Percentiles rank a stretch among this genome's conserved stretches.
Conservation (phyloP, 177 flowering plant species). For the Telopea speciosissima region DNA sequence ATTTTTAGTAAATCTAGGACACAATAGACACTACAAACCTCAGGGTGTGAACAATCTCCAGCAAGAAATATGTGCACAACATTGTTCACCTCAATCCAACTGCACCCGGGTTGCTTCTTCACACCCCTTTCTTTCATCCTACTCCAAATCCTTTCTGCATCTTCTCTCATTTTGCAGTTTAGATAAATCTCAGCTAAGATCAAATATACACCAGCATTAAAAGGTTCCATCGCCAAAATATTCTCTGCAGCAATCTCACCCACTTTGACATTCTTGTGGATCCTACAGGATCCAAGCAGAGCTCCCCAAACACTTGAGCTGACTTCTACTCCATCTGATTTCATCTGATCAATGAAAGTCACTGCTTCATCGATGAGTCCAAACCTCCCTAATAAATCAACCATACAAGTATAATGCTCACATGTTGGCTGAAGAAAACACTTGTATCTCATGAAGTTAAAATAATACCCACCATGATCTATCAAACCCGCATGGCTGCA, state of each 20-base stretch:
- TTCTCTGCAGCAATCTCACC: constrained; percentile 48
- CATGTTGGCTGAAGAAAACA: constrained; percentile 37
- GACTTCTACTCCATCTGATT: constrained; percentile 31
- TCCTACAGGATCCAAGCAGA: constrained; percentile 59
- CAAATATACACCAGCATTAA: constrained; percentile 49
- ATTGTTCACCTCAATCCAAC: constrained; percentile 55
- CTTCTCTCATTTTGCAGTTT: constrained; percentile 32
- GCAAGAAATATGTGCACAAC: constrained; percentile 51
- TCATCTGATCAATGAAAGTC: constrained; percentile 37
- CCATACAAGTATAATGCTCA: constrained; percentile 63
- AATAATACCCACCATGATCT: constrained; percentile 40
- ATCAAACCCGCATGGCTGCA: constrained; percentile 60
- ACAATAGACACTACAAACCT: constrained; percentile 21
- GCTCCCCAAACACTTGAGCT: constrained; percentile 69
- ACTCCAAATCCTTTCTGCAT: constrained; percentile 37
- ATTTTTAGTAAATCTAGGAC: constrained; percentile 30
- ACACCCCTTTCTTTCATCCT: constrained; percentile 48
- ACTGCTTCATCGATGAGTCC: constrained; percentile 52
- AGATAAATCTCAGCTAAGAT: constrained; percentile 56
- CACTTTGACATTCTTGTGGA: constrained; percentile 39
- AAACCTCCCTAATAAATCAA: constrained; percentile 57
- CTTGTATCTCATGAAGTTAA: constrained; percentile 42
- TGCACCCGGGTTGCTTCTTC: constrained; percentile 74
- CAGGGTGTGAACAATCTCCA: constrained; percentile 45
- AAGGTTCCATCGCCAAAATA: constrained; percentile 45